Evolutionary conservation across 306 rosid species (phyloP).

Genomic region (Cicer yamashitae): DNA sequence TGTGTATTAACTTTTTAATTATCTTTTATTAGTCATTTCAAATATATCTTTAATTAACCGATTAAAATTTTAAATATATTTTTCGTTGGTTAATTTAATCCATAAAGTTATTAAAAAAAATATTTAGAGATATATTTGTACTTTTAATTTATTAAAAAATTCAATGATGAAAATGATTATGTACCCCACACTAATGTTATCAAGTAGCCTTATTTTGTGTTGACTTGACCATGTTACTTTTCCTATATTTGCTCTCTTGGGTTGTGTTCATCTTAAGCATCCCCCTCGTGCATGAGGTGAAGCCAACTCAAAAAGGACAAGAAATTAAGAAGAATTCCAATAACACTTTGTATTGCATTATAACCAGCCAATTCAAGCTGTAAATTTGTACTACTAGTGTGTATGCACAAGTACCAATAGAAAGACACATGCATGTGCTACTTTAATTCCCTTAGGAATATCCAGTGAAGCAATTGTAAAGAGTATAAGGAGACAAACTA

Average conservation of each 20-base stretch:
- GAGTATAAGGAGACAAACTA: conserved; percentile 25
- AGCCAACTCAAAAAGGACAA: conserved; percentile 50
- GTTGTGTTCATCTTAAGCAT: conserved; percentile 54
- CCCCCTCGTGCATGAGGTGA: conserved; percentile 52
- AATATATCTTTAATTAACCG: too few relatives aligned
- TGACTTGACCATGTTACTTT: conserved; percentile 52
- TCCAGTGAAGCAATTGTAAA: conserved; percentile 24
- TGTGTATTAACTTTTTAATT: too few relatives aligned
- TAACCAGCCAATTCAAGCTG: conserved; percentile 49
- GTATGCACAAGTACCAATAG: conserved; percentile 58
- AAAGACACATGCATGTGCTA: conserved; percentile 50
- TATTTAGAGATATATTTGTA: too few relatives aligned
- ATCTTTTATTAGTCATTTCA: too few relatives aligned
- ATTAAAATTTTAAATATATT: too few relatives aligned
- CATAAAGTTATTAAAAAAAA: too few relatives aligned
- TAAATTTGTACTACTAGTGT: conserved; percentile 12
- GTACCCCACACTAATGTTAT: neutral
- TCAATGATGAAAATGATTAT: too few relatives aligned
- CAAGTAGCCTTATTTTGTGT: conserved; percentile 34
- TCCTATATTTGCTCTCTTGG: conserved; percentile 70
- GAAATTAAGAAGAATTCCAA: conserved; percentile 29
- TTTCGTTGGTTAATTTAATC: too few relatives aligned
- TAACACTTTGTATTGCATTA: conserved; percentile 33
- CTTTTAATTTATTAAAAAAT: too few relatives aligned
- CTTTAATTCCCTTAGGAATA: conserved; percentile 39